Percentiles rank a stretch among this genome's conserved stretches.
phyloP scores from a whole-genome alignment of 2,329 filamentous ascomycete genomes.

The Colletotrichum lentis region DNA sequence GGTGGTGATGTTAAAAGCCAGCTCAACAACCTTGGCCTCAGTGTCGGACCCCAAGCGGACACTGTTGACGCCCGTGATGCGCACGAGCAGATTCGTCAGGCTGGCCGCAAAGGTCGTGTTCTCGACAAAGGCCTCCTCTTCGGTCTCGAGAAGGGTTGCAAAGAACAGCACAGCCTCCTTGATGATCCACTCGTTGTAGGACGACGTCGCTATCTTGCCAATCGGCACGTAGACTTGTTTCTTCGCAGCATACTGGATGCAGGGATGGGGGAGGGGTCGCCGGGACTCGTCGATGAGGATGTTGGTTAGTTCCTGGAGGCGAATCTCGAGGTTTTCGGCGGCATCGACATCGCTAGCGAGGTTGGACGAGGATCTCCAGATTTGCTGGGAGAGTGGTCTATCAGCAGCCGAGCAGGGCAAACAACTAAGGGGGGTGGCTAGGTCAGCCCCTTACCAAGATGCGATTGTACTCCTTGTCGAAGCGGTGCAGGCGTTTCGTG shows the following conservation, averaged over 20 bases:
- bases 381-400: constrained; percentile 40
- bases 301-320: constrained; percentile 69
- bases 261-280: constrained; percentile 87
- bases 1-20: constrained; percentile 94
- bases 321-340: constrained; percentile 68
- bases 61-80: constrained; percentile 77
- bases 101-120: constrained; percentile 85
- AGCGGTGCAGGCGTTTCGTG: constrained; percentile 69
- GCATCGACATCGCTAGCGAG: constrained; percentile 67
- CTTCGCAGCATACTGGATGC: constrained; percentile 83
- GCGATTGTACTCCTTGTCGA: constrained; percentile 72
- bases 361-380: constrained; percentile 70
- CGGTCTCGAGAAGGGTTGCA: constrained; percentile 91
- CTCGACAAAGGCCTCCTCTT: constrained; percentile 93
- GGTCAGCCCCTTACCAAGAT: constrained; percentile 59
- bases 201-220: constrained; percentile 85
- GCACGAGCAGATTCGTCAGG: constrained; percentile 84
- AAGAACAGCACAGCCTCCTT: constrained; percentile 86
- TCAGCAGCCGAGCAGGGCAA: not conserved
- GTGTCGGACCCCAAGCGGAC: constrained; percentile 80
- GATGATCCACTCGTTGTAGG: constrained; percentile 85
- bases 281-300: constrained; percentile 90
- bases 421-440: constrained; percentile 39
- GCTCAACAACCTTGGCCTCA: constrained; percentile 87
- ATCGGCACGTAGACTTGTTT: constrained; percentile 91